These are phyloP conservation scores for Cryptomeria japonica DNA, from an alignment of 75 land plant species.

Conservation along the genomic window DNA sequence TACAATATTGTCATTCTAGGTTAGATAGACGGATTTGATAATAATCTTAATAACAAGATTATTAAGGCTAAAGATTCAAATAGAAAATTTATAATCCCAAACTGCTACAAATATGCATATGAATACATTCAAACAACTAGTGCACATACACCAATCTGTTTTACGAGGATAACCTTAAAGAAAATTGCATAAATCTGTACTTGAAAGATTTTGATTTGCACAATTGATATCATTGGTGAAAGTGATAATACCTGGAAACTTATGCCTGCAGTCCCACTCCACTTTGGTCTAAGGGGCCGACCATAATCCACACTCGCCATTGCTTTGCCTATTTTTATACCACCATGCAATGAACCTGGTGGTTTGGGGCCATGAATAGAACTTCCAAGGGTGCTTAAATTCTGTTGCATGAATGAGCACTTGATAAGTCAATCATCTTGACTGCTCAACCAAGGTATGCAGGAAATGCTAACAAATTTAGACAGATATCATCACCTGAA, in stretches of 20 bases:
- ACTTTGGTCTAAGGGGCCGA: slow-evolving; percentile 87
- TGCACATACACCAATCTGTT: not conserved
- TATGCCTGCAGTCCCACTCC: slow-evolving; percentile 97
- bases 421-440: not conserved
- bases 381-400: slow-evolving; percentile 85
- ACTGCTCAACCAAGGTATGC: not conserved
- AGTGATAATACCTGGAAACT: slow-evolving; percentile 73
- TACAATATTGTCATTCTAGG: not conserved
- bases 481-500: slow-evolving; percentile 60
- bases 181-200: not conserved
- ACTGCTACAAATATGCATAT: not conserved
- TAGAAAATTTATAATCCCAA: not conserved
- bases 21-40: not conserved
- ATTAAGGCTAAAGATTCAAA: not conserved
- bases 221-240: not conserved
- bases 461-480: slow-evolving; percentile 1
- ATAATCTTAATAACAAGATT: not conserved
- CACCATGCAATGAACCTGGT: slow-evolving; percentile 42
- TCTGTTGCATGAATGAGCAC: slow-evolving; percentile 43
- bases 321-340: slow-evolving; percentile 76
- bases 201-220: not conserved
- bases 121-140: not conserved
- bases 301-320: slow-evolving; percentile 92
- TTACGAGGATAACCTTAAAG: not conserved
- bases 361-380: slow-evolving; percentile 71